Conservation (phyloP, 495 filamentous ascomycete species). For the Daldinia childiae region DNA sequence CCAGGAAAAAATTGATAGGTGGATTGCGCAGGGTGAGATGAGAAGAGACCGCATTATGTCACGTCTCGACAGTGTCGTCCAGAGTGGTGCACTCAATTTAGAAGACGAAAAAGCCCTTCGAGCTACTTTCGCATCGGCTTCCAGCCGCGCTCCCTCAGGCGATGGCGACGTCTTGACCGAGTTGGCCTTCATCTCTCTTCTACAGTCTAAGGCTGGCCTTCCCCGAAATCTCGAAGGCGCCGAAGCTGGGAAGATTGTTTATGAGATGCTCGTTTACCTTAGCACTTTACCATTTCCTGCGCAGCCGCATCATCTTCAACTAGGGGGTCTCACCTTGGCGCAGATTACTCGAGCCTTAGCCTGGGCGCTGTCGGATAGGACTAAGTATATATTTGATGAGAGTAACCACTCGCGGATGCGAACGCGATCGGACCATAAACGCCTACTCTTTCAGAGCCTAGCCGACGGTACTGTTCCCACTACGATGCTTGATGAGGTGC, state of each 20-base stretch:
- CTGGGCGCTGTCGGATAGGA: slow-evolving; percentile 30
- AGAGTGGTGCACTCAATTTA: neutral
- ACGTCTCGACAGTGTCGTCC: slow-evolving; percentile 20
- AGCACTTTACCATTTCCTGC: slow-evolving; percentile 30
- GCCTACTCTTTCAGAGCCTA: slow-evolving; percentile 45
- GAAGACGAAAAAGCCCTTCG: slow-evolving; percentile 16
- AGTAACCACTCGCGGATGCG: slow-evolving; percentile 30
- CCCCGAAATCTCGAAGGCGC: slow-evolving; percentile 1
- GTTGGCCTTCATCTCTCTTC: slow-evolving; percentile 26
- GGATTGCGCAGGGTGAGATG: slow-evolving; percentile 24
- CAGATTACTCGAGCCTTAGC: slow-evolving; percentile 30
- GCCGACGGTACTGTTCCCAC: slow-evolving; percentile 10
- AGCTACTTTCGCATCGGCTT: slow-evolving; percentile 15
- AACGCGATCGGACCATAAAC: slow-evolving; percentile 33
- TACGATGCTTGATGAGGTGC: slow-evolving; percentile 8
- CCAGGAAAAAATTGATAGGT: slow-evolving; percentile 6
- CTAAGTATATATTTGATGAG: slow-evolving; percentile 30
- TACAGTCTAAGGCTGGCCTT: slow-evolving; percentile 23
- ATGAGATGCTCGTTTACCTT: slow-evolving; percentile 32
- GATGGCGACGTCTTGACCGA: slow-evolving; percentile 21
- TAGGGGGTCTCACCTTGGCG: slow-evolving; percentile 19
- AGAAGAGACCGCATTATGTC: slow-evolving; percentile 21
- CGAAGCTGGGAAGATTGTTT: slow-evolving; percentile 33
- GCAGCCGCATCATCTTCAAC: neutral
- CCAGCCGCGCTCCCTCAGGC: neutral